Conservation (phyloP, 2,329 filamentous ascomycete genomes). For the Aspergillus costaricaensis region DNA sequence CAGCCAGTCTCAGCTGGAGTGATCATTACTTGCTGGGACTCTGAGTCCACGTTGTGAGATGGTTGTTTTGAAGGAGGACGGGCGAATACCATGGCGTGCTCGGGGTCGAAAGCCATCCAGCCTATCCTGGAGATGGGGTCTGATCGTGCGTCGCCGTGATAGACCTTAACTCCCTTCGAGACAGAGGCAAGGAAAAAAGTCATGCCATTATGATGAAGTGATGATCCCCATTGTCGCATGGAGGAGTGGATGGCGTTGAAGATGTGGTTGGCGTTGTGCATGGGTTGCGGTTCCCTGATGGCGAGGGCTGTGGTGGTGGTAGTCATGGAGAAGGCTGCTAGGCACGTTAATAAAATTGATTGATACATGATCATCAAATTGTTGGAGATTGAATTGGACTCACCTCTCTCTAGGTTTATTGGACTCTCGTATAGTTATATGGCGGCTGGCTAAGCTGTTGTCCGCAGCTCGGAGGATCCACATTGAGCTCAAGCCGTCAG, state of each 20-base stretch:
- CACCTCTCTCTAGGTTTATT: too few species aligned
- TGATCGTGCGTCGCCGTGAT: neutral
- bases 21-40: neutral
- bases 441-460: neutral
- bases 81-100: neutral
- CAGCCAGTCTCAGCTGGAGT: neutral
- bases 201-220: neutral
- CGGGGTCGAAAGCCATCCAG: constrained; percentile 1
- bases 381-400: too few species aligned
- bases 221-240: constrained; percentile 3
- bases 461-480: neutral
- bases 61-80: neutral
- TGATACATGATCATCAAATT: neutral
- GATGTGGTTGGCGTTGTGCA: constrained; percentile 1
- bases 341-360: neutral
- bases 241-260: constrained; percentile 5
- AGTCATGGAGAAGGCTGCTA: too few species aligned
- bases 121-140: neutral
- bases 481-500: neutral
- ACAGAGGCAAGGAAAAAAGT: neutral
- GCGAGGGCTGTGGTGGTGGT: neutral
- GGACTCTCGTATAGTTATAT: neutral
- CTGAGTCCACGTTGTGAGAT: neutral
- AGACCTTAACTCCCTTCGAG: neutral
- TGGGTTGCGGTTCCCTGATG: neutral